phyloP scores from a whole-genome alignment of 331 rosid species.

The Rhamnella rubrinervis region DNA sequence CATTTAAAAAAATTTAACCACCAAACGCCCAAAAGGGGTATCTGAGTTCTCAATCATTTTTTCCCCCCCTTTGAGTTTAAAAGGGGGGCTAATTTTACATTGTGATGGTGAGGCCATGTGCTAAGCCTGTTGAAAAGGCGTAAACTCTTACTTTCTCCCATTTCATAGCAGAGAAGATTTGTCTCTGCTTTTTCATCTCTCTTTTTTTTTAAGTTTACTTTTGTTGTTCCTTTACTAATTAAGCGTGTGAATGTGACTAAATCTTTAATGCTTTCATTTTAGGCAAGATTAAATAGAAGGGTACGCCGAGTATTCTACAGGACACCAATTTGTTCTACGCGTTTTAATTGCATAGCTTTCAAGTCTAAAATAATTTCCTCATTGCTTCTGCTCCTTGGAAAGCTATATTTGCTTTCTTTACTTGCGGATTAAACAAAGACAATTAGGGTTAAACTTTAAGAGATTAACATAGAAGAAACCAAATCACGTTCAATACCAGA shows the following conservation, averaged over 20 bases:
- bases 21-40: constrained; percentile 35
- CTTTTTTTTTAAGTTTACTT: constrained; percentile 27
- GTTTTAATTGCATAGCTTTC: constrained; percentile 2
- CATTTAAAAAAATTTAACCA: constrained; percentile 14
- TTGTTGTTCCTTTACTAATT: constrained; percentile 32
- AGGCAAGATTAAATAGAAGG: neutral
- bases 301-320: neutral
- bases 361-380: neutral
- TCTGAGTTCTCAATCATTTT: constrained; percentile 50
- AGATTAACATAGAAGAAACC: neutral
- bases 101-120: constrained; percentile 67
- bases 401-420: neutral
- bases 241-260: constrained; percentile 36
- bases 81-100: constrained; percentile 45
- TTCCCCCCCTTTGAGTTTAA: constrained; percentile 44
- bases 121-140: constrained; percentile 55
- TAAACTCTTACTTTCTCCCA: constrained; percentile 41
- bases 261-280: constrained; percentile 22
- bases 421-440: constrained; percentile 11
- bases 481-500: neutral
- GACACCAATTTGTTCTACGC: constrained; percentile 7
- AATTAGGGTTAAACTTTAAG: constrained; percentile 2
- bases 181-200: constrained; percentile 36
- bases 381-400: constrained; percentile 1
- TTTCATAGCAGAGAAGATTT: constrained; percentile 39